These are phyloP conservation scores for Aspergillus awamori DNA, from an alignment of 2,329 filamentous ascomycete genomes.

Conservation along the genomic window DNA sequence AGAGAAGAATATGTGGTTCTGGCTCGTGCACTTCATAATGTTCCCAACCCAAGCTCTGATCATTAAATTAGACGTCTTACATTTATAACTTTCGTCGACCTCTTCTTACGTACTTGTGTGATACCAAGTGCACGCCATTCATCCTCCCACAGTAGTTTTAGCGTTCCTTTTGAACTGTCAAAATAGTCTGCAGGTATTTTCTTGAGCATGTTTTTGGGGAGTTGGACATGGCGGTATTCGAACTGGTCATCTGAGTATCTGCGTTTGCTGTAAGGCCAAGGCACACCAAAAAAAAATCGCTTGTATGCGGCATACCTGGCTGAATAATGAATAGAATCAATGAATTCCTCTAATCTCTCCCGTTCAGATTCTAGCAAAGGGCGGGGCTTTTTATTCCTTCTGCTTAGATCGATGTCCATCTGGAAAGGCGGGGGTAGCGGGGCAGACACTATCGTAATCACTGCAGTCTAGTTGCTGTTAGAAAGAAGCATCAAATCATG, in stretches of 20 bases:
- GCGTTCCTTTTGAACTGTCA: constrained; percentile 81
- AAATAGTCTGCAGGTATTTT: constrained; percentile 94
- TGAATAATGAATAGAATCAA: constrained; percentile 95
- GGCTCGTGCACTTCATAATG: constrained; percentile 99
- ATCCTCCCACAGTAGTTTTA: constrained; percentile 97
- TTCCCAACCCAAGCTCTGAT: constrained; percentile 94
- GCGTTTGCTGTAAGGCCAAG: constrained; percentile 45
- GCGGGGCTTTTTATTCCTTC: constrained; percentile 85
- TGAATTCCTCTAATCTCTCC: constrained; percentile 82
- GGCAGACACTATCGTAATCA: neutral
- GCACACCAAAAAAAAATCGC: constrained; percentile 8
- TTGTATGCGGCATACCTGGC: constrained; percentile 63
- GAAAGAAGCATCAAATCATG: neutral
- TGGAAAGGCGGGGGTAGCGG: constrained; percentile 20
- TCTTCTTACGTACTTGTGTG: constrained; percentile 72
- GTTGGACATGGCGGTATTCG: constrained; percentile 96
- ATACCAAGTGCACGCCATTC: constrained; percentile 98
- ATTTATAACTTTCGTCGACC: neutral
- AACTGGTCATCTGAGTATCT: constrained; percentile 93
- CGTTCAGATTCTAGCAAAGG: constrained; percentile 79
- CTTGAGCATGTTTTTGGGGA: constrained; percentile 98
- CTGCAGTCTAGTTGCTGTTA: neutral
- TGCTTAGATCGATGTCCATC: constrained; percentile 70
- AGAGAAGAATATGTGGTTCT: constrained; percentile 95
- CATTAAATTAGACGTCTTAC: constrained; percentile 8